Evolutionary conservation across 2,329 filamentous ascomycete species (phyloP).

Genomic region (Penicillium hordei): DNA sequence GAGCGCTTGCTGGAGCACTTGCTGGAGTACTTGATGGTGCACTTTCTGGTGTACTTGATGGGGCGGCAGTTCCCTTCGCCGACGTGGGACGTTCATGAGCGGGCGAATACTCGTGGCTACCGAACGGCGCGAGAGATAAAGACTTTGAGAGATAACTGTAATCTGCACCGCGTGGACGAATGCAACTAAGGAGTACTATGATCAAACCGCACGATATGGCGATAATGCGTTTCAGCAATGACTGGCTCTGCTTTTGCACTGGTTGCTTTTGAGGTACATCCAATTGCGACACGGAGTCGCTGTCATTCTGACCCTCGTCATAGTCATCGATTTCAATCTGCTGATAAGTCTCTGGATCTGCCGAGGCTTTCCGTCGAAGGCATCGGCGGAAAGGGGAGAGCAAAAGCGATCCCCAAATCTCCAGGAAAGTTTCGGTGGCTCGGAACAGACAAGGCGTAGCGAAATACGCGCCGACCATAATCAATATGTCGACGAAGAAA

Average conservation of each 20-base stretch:
- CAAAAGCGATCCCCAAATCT: slow-evolving; percentile 13
- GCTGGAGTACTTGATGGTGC: background rate
- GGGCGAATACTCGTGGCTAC: background rate
- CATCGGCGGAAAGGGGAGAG: background rate
- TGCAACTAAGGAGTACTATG: slow-evolving; percentile 10
- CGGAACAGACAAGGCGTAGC: slow-evolving; percentile 14
- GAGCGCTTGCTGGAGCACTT: background rate
- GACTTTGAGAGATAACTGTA: slow-evolving; percentile 20
- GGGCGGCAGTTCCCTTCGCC: background rate
- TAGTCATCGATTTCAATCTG: slow-evolving; percentile 21
- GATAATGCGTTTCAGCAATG: slow-evolving; percentile 7
- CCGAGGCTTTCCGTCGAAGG: background rate
- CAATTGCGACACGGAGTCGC: slow-evolving; percentile 14
- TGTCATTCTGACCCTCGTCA: slow-evolving; percentile 11
- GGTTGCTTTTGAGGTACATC: background rate
- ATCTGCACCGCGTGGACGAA: slow-evolving; percentile 17
- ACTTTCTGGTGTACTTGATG: background rate
- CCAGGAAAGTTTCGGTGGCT: slow-evolving; percentile 8
- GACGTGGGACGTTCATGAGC: background rate
- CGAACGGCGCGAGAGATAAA: slow-evolving; percentile 21
- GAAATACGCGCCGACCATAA: slow-evolving; percentile 14
- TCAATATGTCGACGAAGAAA: slow-evolving; percentile 12
- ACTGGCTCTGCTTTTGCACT: background rate
- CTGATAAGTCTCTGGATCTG: slow-evolving; percentile 21
- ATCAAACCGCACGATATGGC: slow-evolving; percentile 7